These are phyloP conservation scores for Piromyces sp. DNA, from an alignment of 192 early-diverging fungal species.

Conservation along the genomic window DNA sequence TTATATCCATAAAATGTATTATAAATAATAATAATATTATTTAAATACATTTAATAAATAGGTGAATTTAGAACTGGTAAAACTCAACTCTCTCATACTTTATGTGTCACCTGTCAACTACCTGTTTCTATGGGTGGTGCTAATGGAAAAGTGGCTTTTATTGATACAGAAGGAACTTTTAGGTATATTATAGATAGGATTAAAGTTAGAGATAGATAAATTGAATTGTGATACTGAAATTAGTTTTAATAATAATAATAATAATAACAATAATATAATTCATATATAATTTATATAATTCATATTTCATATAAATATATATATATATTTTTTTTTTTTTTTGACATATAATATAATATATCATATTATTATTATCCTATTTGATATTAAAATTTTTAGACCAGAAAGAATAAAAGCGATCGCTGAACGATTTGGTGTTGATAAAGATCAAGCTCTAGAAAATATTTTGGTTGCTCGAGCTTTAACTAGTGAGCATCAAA, in stretches of 20 bases:
- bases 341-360: too few species aligned
- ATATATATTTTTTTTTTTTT: too few species aligned
- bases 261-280: too few species aligned
- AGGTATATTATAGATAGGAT: too few species aligned
- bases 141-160: constrained; percentile 43
- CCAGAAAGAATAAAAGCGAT: constrained; percentile 61
- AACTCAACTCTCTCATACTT: constrained; percentile 62
- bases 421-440: constrained; percentile 45
- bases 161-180: constrained; percentile 59
- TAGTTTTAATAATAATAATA: too few species aligned
- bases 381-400: neutral
- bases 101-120: constrained; percentile 62
- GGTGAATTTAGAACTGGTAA: constrained; percentile 69
- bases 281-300: too few species aligned
- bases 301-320: too few species aligned
- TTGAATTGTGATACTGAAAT: too few species aligned
- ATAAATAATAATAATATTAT: neutral
- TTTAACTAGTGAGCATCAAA: constrained; percentile 68
- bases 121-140: constrained; percentile 51
- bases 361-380: too few species aligned
- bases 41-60: neutral
- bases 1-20: too few species aligned
- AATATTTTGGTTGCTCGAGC: constrained; percentile 67
- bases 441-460: constrained; percentile 43
- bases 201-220: too few species aligned